Base-by-base conservation (phyloP, 2,329 filamentous ascomycete species). In the Aspergillus fumigatus region DNA sequence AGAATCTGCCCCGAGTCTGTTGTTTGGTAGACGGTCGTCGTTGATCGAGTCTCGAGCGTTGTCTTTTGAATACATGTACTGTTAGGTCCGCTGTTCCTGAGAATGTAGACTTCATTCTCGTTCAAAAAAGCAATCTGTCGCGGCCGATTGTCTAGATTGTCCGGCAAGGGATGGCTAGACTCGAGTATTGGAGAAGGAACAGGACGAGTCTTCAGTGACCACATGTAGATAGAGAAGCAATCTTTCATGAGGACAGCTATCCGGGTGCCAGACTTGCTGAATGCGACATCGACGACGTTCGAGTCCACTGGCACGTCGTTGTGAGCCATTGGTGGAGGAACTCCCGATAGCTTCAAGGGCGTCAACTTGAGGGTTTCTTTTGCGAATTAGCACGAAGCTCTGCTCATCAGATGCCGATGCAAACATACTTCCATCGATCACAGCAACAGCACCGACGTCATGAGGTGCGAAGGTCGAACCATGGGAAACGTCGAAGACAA, bases 301-400 rank as follows among this genome's bases (percentile, higher is more conserved):
- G 81, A 81, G 14, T 83, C 77, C 27, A 88, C 74, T 11, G 77
- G 66, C 19, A 97, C 66, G 56, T 95, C 89, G 62, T 88, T 88
- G 60, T 93, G 81, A 17, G 91, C 86, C 92, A 97, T 97, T 0
- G 94, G 94, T 27, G 94, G 94, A 25, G 94, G 94, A 3, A 97
- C 82, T 66, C 94, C 96, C 11, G 91, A 89, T 51, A 87, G 82
- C 60, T 89, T 83, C 62, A 99, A 82, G 0, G 94, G 91, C 0
- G 94, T 97, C 48, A 97, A 73, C 70, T 95, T 96, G 57, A 97
- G 74, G 3, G 70, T 84, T 61, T 73, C 79, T 82, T 59, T 14
- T 56, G 48, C 50, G 77, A 54, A 60, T 68, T 55, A 69, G 62
- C 43, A 35, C 29, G 23, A 27, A 10, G 5, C 19, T 47, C 10